Conservation (phyloP, 192 early-diverging fungal genomes). For the Gamsiella multidivaricata region DNA sequence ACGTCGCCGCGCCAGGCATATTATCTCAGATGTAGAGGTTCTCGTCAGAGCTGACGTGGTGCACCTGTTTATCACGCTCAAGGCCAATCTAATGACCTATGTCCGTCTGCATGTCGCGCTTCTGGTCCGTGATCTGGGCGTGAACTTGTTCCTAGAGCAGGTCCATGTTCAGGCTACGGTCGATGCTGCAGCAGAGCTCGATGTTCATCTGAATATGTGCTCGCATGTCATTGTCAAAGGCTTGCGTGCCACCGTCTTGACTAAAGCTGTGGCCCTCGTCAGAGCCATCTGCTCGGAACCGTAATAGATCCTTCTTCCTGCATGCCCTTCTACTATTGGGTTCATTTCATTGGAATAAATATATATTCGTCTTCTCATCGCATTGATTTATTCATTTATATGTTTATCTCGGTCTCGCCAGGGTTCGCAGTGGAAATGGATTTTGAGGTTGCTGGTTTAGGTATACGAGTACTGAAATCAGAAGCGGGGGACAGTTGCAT, state of each 20-base stretch:
- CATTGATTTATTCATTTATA: too few relatives aligned
- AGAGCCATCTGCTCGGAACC: too few relatives aligned
- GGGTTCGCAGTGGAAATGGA: too few relatives aligned
- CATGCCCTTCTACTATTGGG: too few relatives aligned
- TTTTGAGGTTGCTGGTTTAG: too few relatives aligned
- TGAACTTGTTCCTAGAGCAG: conserved; percentile 35
- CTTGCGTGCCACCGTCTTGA: conserved; percentile 8
- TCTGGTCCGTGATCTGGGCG: conserved; percentile 4
- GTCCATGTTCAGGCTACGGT: conserved; percentile 16
- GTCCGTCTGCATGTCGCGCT: conserved; percentile 15
- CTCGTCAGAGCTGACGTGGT: conserved; percentile 12
- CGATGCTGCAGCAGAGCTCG: conserved; percentile 12
- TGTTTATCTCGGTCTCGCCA: too few relatives aligned
- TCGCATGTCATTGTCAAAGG: conserved; percentile 37
- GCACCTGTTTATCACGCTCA: conserved; percentile 31
- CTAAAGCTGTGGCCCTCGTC: background rate
- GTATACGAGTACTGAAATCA: too few relatives aligned
- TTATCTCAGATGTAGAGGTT: conserved; percentile 5
- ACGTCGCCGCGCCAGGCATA: conserved; percentile 1
- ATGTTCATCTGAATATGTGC: conserved; percentile 12
- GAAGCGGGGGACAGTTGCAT: too few relatives aligned
- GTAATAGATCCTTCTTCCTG: too few relatives aligned
- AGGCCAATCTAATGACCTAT: conserved; percentile 26
- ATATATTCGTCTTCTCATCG: too few relatives aligned
- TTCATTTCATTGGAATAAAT: too few relatives aligned